Percentiles rank a stretch among this genome's conserved stretches.
Evolutionary conservation across 805 yeast species (phyloP).

Genomic region (Nakazawaea laoshanensis): DNA sequence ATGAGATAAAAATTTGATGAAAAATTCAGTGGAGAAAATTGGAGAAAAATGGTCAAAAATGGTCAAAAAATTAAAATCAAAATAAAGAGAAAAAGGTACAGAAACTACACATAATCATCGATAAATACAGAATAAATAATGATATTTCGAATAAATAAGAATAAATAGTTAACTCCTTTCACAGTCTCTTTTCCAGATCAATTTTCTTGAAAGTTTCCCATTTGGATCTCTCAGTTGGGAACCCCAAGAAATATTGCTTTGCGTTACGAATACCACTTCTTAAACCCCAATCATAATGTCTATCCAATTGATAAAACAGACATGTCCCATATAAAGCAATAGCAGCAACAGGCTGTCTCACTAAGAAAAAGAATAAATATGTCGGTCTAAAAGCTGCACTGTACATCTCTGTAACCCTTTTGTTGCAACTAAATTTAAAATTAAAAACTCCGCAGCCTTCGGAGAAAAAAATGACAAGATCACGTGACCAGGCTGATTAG

Average conservation of each 20-base stretch:
- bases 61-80: too few relatives aligned
- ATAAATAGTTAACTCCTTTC: neutral
- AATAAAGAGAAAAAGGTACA: too few relatives aligned
- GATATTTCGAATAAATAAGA: neutral
- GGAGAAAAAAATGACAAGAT: neutral
- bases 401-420: constrained; percentile 10
- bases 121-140: neutral
- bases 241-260: constrained; percentile 22
- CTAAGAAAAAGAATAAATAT: constrained; percentile 23
- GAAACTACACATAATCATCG: too few relatives aligned
- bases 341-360: constrained; percentile 30
- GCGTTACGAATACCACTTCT: constrained; percentile 18
- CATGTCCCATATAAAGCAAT: constrained; percentile 21
- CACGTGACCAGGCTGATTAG: neutral
- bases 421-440: neutral
- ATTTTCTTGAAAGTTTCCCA: constrained; percentile 22
- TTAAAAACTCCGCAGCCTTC: neutral
- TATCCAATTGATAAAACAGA: constrained; percentile 27
- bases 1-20: constrained; percentile 1
- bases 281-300: constrained; percentile 22
- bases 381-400: constrained; percentile 27
- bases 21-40: too few relatives aligned
- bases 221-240: constrained; percentile 22
- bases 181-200: constrained; percentile 20
- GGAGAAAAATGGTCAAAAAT: too few relatives aligned